Conservation (phyloP, 1,284 basidiomycete species). For the Ustilago cynodontis region DNA sequence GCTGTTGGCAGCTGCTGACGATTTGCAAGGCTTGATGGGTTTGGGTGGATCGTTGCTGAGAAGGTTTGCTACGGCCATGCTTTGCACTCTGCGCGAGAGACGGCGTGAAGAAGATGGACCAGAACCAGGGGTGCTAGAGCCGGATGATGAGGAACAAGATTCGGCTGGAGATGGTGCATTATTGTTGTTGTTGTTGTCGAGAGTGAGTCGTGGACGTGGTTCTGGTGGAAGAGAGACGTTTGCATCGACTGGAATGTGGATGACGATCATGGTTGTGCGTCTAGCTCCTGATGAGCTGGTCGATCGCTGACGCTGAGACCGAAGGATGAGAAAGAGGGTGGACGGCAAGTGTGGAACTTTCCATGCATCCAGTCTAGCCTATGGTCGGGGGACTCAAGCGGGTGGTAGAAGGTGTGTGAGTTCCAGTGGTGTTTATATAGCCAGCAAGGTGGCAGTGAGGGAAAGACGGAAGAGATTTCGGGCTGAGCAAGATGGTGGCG, state of each 20-base stretch:
- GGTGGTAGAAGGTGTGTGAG: no score
- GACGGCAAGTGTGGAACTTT: neutral
- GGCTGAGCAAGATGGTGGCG: neutral
- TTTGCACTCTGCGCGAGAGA: conserved; percentile 45
- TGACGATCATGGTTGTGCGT: conserved; percentile 35
- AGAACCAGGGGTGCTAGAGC: conserved; percentile 16
- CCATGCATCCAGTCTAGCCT: neutral
- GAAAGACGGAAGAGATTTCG: neutral
- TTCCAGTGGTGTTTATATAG: neutral
- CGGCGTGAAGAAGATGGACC: conserved; percentile 30
- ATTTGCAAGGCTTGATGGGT: neutral
- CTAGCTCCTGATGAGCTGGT: neutral
- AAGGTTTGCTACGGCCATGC: conserved; percentile 41
- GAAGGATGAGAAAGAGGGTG: neutral
- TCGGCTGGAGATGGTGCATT: conserved; percentile 6
- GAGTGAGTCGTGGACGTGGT: conserved; percentile 27
- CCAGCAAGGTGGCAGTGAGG: neutral
- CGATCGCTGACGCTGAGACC: neutral
- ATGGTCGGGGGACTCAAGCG: neutral
- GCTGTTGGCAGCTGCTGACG: conserved; percentile 1
- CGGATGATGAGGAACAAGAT: conserved; percentile 21
- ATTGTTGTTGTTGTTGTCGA: conserved; percentile 2
- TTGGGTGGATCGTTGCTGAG: conserved; percentile 25
- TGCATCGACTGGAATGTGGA: conserved; percentile 32
- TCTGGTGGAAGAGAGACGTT: conserved; percentile 45